Base-by-base conservation (phyloP, 2,329 filamentous ascomycete genomes). In the Xylariaceae sp. region DNA sequence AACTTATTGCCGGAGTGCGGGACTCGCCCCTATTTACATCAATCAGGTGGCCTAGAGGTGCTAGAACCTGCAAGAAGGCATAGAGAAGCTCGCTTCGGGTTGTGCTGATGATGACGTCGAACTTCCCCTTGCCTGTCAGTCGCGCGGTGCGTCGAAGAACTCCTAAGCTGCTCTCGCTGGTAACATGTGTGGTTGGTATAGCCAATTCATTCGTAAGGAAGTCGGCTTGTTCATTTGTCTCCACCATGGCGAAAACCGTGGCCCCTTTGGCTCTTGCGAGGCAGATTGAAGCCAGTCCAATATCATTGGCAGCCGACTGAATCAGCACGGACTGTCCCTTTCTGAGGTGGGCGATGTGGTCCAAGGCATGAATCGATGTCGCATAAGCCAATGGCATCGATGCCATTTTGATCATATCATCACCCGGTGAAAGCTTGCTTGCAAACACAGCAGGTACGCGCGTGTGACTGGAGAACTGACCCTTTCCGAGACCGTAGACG, bases 351-450 rank as follows among this genome's bases (percentile, higher is more conserved):
- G 68, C 62, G 17, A 69, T 48, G 45, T 71, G 54, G 3, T 68
- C 61, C 5, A 73, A 61, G 2, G 63, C 67, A 51, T 73, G 69
- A 9, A 71, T 39, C 1, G 71, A 69, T 0, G 72, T 69, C 48
- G 61, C 61, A 30, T 64, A 70, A 0, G 65, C 66, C 3, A 69
- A 35, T 1, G 67, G 69, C 55, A 72, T 64, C 2, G 66, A 64
- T 4, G 67, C 68, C 9, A 65, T 59, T 8, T 62, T 51, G 2
- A 61, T 50, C 3, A 64, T 13, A 30, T 68, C 55, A 30, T 66
- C 65, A 0, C 10, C 30, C 2, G 64, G 57, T 30, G 51, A 52
- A n/a, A 69, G 58, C 51, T 65, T 68, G 5, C 62, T 61, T 1
- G 65, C 65, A 23, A 66, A 60, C 1, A 49, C 50, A n/a, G 64